Evolutionary conservation across 2,329 filamentous ascomycete species (phyloP).

Genomic region (Fusarium pseudonygamai): DNA sequence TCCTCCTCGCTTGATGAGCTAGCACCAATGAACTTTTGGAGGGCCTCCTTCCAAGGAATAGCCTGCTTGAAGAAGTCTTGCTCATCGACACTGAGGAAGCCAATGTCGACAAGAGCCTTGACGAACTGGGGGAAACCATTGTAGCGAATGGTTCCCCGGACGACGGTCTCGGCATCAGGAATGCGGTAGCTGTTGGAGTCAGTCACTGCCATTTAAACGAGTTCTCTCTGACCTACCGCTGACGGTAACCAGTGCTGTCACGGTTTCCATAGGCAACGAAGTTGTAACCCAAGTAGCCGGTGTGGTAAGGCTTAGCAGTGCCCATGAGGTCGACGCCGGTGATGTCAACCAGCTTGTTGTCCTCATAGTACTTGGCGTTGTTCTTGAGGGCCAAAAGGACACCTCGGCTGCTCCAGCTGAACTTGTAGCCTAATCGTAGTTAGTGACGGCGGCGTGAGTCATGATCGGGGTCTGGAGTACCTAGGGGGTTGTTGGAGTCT

Average conservation of each 20-base stretch:
- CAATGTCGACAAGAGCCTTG: constrained; percentile 85
- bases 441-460: background rate
- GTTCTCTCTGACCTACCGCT: constrained; percentile 70
- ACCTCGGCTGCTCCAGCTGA: constrained; percentile 67
- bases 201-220: background rate
- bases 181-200: constrained; percentile 63
- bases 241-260: constrained; percentile 86
- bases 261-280: constrained; percentile 95
- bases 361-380: constrained; percentile 82
- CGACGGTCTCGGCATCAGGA: constrained; percentile 89
- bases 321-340: constrained; percentile 78
- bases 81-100: constrained; percentile 77
- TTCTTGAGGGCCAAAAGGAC: constrained; percentile 89
- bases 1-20: constrained; percentile 72
- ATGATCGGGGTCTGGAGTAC: background rate
- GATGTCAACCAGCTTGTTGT: constrained; percentile 77
- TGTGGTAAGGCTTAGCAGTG: constrained; percentile 87
- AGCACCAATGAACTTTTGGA: constrained; percentile 78
- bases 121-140: constrained; percentile 91
- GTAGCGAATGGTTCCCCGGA: constrained; percentile 85
- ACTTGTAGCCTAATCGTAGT: constrained; percentile 71
- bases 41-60: constrained; percentile 85
- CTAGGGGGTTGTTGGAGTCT: constrained; percentile 85
- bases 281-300: constrained; percentile 79
- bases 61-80: constrained; percentile 68